phyloP scores from a whole-genome alignment of 148 eudicot genomes.

The Chenopodium album region DNA sequence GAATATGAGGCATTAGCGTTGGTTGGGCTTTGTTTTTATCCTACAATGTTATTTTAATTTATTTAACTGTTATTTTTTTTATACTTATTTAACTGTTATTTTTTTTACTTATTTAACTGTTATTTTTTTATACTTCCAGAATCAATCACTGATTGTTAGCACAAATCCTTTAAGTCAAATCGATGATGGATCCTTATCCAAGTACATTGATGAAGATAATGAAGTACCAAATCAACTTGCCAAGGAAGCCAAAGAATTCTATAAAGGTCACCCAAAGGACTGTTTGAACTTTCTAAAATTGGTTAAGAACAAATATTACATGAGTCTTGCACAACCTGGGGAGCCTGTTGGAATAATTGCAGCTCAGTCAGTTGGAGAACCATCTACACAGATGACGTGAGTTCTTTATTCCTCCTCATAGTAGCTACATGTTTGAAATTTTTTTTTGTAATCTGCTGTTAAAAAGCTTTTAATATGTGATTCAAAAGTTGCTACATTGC shows the following conservation, averaged over 20 bases:
- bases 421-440: not conserved
- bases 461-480: too few relatives aligned
- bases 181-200: slow-evolving; percentile 41
- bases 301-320: slow-evolving; percentile 72
- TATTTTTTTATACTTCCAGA: slow-evolving; percentile 39
- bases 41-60: not conserved
- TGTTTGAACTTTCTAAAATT: slow-evolving; percentile 50
- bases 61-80: not conserved
- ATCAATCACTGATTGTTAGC: slow-evolving; percentile 50
- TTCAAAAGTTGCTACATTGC: too few relatives aligned
- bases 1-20: slow-evolving; percentile 75
- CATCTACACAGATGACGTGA: slow-evolving; percentile 99
- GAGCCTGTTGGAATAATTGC: slow-evolving; percentile 99
- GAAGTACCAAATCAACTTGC: slow-evolving; percentile 63
- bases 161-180: slow-evolving; percentile 49
- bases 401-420: slow-evolving; percentile 27
- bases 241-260: slow-evolving; percentile 44
- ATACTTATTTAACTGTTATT: too few relatives aligned
- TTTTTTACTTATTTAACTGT: too few relatives aligned
- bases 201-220: slow-evolving; percentile 53
- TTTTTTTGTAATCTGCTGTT: not conserved
- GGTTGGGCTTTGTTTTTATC: slow-evolving; percentile 41
- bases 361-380: slow-evolving; percentile 96
- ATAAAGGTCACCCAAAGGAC: slow-evolving; percentile 28
- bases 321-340: slow-evolving; percentile 89